These are phyloP conservation scores for Penicillium sp. DNA, from an alignment of 2,329 filamentous ascomycete species.

Conservation along the genomic window DNA sequence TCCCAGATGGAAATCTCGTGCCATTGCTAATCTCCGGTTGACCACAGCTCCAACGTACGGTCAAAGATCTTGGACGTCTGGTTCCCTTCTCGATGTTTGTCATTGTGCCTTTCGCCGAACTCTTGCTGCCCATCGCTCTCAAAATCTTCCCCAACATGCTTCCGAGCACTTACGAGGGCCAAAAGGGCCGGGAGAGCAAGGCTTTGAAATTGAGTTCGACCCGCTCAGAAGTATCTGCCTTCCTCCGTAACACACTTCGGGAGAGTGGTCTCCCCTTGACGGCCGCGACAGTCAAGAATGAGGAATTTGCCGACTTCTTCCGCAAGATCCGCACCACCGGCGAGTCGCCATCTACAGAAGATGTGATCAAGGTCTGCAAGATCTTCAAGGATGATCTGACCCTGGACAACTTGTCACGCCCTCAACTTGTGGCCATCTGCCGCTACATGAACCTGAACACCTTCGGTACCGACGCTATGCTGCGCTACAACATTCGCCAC, in stretches of 20 bases:
- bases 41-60: slow-evolving; percentile 69
- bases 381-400: slow-evolving; percentile 97
- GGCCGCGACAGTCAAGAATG: slow-evolving; percentile 74
- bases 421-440: slow-evolving; percentile 95
- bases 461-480: slow-evolving; percentile 95
- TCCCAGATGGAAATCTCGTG: too few relatives aligned
- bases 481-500: slow-evolving; percentile 93
- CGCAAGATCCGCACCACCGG: slow-evolving; percentile 89
- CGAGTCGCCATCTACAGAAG: slow-evolving; percentile 77
- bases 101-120: slow-evolving; percentile 91
- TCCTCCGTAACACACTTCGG: slow-evolving; percentile 79
- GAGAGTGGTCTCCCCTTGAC: slow-evolving; percentile 92
- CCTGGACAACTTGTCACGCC: slow-evolving; percentile 90
- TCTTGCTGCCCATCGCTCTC: slow-evolving; percentile 83
- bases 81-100: slow-evolving; percentile 96
- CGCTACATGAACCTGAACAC: slow-evolving; percentile 97
- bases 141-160: slow-evolving; percentile 96
- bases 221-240: slow-evolving; percentile 86
- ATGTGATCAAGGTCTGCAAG: slow-evolving; percentile 98
- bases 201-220: slow-evolving; percentile 73
- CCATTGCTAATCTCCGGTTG: too few relatives aligned
- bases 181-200: slow-evolving; percentile 86
- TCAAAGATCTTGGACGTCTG: slow-evolving; percentile 84
- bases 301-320: slow-evolving; percentile 96
- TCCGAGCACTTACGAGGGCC: slow-evolving; percentile 91